These are phyloP conservation scores for Epichloe gansuensis DNA, from an alignment of 2,329 filamentous ascomycete species.

Conservation along the genomic window DNA sequence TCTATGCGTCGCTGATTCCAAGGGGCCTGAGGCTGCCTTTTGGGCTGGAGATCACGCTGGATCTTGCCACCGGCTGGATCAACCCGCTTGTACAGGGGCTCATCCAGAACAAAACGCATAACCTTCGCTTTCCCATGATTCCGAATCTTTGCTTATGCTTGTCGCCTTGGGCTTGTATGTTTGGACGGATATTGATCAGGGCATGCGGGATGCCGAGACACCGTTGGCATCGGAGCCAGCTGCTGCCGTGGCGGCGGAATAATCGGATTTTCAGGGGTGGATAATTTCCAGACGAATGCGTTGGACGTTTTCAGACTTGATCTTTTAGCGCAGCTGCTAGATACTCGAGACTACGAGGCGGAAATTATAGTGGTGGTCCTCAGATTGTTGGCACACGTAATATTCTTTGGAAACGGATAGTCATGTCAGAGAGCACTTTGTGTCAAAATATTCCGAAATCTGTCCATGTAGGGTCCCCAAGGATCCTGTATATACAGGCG, in stretches of 20 bases:
- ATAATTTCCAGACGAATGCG: background rate
- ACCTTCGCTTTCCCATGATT: constrained; percentile 11
- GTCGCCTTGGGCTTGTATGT: constrained; percentile 7
- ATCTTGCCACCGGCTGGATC: constrained; percentile 11
- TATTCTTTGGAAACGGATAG: no score
- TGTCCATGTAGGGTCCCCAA: no score
- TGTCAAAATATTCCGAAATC: no score
- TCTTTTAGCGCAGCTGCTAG: no score
- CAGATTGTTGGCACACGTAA: no score
- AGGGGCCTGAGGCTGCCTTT: constrained; percentile 10
- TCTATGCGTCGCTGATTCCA: constrained; percentile 11
- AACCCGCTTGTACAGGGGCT: constrained; percentile 10
- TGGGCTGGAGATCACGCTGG: constrained; percentile 11
- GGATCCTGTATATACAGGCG: no score
- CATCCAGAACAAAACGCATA: constrained; percentile 11
- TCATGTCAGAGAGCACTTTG: no score
- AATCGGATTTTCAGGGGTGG: no score
- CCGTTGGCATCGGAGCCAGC: constrained; percentile 1
- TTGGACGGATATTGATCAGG: constrained; percentile 10
- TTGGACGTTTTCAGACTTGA: background rate
- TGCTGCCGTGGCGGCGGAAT: background rate
- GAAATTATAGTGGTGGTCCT: no score
- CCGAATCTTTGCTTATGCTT: constrained; percentile 11
- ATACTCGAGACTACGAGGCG: no score
- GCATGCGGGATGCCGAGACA: constrained; percentile 9